Conservation (phyloP, 495 filamentous ascomycete genomes). For the Eremomyces bilateralis region DNA sequence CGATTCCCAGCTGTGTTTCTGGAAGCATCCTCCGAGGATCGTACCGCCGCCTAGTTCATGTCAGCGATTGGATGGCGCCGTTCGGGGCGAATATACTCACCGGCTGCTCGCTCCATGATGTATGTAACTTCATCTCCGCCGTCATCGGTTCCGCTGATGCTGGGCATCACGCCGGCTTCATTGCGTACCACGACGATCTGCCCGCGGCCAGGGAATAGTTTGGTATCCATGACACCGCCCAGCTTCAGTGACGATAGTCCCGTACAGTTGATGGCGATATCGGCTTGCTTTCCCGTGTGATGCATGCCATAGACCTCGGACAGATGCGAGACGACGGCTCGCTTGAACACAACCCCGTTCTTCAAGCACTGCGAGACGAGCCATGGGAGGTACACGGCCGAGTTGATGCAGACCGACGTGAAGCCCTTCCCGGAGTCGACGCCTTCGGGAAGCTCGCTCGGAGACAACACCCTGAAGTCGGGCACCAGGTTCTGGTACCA, state of each 20-base stretch:
- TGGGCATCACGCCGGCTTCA: slow-evolving; percentile 45
- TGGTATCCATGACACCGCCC: slow-evolving; percentile 61
- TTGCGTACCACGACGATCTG: slow-evolving; percentile 84
- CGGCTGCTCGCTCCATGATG: slow-evolving; percentile 75
- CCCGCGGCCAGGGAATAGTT: slow-evolving; percentile 57
- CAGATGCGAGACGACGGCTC: slow-evolving; percentile 44
- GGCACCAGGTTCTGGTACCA: slow-evolving; percentile 70
- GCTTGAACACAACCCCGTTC: slow-evolving; percentile 42
- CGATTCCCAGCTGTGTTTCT: slow-evolving; percentile 63
- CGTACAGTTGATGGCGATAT: slow-evolving; percentile 72
- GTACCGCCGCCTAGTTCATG: slow-evolving; percentile 35
- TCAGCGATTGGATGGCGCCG: background rate
- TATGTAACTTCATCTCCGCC: slow-evolving; percentile 64
- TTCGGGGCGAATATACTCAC: slow-evolving; percentile 3
- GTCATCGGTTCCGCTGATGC: slow-evolving; percentile 57
- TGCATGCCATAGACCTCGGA: slow-evolving; percentile 43
- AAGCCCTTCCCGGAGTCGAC: slow-evolving; percentile 50
- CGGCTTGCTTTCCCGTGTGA: slow-evolving; percentile 36
- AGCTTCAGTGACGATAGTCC: slow-evolving; percentile 52
- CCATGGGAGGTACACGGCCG: slow-evolving; percentile 69
- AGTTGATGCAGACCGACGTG: slow-evolving; percentile 80
- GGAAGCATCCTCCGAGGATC: slow-evolving; percentile 72
- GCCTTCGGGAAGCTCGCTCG: slow-evolving; percentile 29
- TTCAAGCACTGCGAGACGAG: slow-evolving; percentile 53
- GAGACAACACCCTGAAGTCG: slow-evolving; percentile 28